These are phyloP conservation scores for Coemansia sp. DNA, from an alignment of 192 early-diverging fungal genomes.

Conservation along the genomic window DNA sequence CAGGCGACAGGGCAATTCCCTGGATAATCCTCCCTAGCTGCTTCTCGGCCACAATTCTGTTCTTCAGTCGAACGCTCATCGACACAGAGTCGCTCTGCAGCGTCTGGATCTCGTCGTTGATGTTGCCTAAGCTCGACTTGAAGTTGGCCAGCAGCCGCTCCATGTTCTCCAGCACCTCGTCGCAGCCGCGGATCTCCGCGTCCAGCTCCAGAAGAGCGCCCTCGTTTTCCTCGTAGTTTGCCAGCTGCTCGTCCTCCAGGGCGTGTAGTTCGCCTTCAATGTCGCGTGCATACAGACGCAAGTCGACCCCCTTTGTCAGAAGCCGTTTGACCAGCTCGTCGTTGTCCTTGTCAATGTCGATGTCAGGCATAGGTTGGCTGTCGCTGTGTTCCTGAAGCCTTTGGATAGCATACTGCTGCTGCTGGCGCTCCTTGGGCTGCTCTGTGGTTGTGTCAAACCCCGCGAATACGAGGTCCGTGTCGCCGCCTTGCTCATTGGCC, in stretches of 20 bases:
- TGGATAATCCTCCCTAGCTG: constrained; percentile 75
- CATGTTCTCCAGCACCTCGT: constrained; percentile 81
- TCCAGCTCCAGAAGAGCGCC: constrained; percentile 37
- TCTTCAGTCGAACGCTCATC: constrained; percentile 82
- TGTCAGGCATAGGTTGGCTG: constrained; percentile 51
- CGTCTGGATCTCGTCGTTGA: constrained; percentile 83
- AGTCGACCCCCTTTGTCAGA: constrained; percentile 77
- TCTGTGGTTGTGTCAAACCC: constrained; percentile 46
- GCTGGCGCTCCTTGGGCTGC: constrained; percentile 12
- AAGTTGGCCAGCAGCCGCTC: constrained; percentile 81
- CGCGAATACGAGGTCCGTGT: constrained; percentile 36
- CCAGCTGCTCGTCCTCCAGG: constrained; percentile 68
- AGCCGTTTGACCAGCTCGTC: constrained; percentile 82
- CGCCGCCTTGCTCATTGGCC: constrained; percentile 5
- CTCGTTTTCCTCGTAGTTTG: constrained; percentile 47
- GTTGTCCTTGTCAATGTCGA: constrained; percentile 83
- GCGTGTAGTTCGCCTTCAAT: constrained; percentile 71
- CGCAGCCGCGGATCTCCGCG: constrained; percentile 62
- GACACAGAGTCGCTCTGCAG: constrained; percentile 79
- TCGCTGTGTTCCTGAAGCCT: background rate
- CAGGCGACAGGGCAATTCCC: constrained; percentile 79
- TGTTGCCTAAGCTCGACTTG: constrained; percentile 83
- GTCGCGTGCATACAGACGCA: constrained; percentile 80
- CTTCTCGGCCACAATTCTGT: constrained; percentile 79
- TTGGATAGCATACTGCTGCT: background rate